Base-by-base conservation (phyloP, 805 yeast species). In the Trichomonascus vanleenenianus region DNA sequence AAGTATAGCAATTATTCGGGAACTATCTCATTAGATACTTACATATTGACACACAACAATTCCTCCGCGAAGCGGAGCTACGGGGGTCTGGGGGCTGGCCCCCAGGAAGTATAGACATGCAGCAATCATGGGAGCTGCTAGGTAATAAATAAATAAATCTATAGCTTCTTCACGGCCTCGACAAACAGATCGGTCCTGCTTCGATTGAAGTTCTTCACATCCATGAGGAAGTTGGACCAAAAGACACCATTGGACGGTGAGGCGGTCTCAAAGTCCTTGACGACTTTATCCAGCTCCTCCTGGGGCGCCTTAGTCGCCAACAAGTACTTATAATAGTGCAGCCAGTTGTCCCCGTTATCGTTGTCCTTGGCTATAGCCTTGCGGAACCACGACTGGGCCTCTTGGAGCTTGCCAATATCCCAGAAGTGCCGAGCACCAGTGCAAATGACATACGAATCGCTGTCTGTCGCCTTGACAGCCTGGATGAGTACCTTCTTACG, bases 261-360 rank as follows among this genome's bases (percentile, higher is more conserved):
- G 8, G 27, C 27, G 8, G 27, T 22, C 27, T 22, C 27, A 22
- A 22, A 22, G 27, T 22, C 27, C 8, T 22, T 22, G 27, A 22
- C 27, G 27, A 22, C 27, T 8, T 22, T 22, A 6, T 32, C 35
- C 35, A n/a, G 11, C 14, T 12, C 35, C 11, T 12, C 35, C 6
- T 32, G 35, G 16, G 35, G 3, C 61, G 53, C 2, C 72, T 74
- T 41, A 64, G 65, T 42, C 8, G 36, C 46, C 30, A 40, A 22
- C 38, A 68, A 46, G 50, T 73, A 76, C 22, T 70, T 67, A 53
- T 75, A 76, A 16, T 54, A 49, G 82, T 87, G 81, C 0, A 78
- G 75, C 83, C 94, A 87, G 2, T 73, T 63, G 62, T 89, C 97
- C 3, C 95, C 97, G 57, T 69, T 75, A n/a, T 63, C 67, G 1